phyloP scores from a whole-genome alignment of 352 stramenopile genomes.

The Albugo candida region DNA sequence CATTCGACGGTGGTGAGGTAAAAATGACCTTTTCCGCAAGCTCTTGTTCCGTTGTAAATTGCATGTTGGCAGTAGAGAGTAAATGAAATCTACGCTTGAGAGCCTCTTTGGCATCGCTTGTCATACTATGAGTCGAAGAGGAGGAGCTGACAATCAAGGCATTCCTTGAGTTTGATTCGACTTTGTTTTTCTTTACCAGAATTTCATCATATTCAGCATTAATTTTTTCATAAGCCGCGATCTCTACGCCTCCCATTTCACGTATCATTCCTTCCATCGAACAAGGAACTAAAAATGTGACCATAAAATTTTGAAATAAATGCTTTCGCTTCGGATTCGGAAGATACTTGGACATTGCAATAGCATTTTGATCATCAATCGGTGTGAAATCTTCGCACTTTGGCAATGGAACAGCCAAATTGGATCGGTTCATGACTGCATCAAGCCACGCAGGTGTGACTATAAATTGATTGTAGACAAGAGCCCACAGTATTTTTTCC shows the following conservation, averaged over 20 bases:
- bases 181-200: conserved; percentile 8
- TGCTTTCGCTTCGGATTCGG: conserved; percentile 58
- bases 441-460: conserved; percentile 68
- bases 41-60: conserved; percentile 64
- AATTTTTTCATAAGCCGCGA: conserved; percentile 29
- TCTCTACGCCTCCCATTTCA: conserved; percentile 48
- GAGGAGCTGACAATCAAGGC: conserved; percentile 35
- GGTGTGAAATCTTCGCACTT: conserved; percentile 60
- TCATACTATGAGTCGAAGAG: no score
- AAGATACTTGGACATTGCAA: conserved; percentile 39
- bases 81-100: conserved; percentile 38
- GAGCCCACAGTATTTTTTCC: conserved; percentile 70
- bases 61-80: conserved; percentile 36
- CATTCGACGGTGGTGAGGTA: no score
- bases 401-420: conserved; percentile 46
- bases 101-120: conserved; percentile 1
- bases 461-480: conserved; percentile 70
- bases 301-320: conserved; percentile 40
- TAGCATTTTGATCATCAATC: conserved; percentile 28
- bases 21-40: conserved; percentile 56
- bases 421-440: conserved; percentile 50
- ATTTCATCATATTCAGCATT: conserved; percentile 31
- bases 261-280: conserved; percentile 53
- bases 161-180: background rate
- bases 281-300: conserved; percentile 56